Evolutionary conservation across 2,329 filamentous ascomycete species (phyloP), one percentile per base, ranked within the genome.

Genomic region (Aspergillus thermomutatus): DNA sequence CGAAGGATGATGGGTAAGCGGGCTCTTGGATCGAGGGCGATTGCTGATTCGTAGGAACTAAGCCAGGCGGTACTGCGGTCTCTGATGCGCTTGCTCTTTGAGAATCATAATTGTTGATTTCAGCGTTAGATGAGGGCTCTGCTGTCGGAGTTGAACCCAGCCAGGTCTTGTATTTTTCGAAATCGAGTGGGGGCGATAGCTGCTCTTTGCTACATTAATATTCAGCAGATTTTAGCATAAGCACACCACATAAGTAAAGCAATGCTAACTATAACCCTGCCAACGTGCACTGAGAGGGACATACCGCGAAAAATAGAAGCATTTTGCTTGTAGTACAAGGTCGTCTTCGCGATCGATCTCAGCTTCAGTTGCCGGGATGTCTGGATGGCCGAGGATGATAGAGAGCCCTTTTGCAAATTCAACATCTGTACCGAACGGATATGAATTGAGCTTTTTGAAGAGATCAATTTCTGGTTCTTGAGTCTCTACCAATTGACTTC

Each of bases 1-100:
- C 88, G 72, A 97, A 96, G 1, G 86, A 88, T 50, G 87, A 87
- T 3, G 92, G 92, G 66, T 96, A 96, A 1, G 85, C 83, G 40
- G 91, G 72, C 37, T 74, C 69, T n/a, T 62, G 49, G 28, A 88
- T 48, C 83, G 80, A 40, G 75, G 76, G 49, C 63, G 58, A 25
- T 40, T 52, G 17, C 27, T 66, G 46, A n/a, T 53, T 55, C 31
- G 52, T 54, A 27, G 54, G n/a, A 14, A 27, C 52, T 40, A 61
- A 47, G 27, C 55, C 47, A 17, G 56, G 31, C 9, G 53, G 49
- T 51, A 47, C 37, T 28, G 52, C 21, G 17, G 60, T 53, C 14
- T 53, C 50, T 37, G 55, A 49, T 31, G 58, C 19, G 23, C 60
- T 49, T 7, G 47, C 27, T 43, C 52, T 50, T 37, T 55, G 47